Evolutionary conservation across 306 rosid genomes (phyloP), one percentile per base, ranked within the genome.

Genomic region (Rosa multiflora): DNA sequence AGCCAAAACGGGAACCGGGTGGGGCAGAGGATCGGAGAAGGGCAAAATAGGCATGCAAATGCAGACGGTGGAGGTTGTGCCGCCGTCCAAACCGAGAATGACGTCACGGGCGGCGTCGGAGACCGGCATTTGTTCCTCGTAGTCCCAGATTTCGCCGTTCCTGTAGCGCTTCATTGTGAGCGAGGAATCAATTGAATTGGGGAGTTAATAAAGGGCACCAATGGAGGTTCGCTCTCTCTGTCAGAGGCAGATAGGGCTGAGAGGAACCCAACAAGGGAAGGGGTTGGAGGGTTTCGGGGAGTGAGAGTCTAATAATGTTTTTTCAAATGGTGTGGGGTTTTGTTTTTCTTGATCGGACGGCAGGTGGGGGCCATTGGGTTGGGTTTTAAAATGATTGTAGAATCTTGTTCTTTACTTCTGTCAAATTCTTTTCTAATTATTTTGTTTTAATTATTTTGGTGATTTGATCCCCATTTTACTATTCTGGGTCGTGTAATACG

Each of bases 51-150:
- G 91, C 89, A 94, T 88, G 81, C 96, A 94, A 82, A 94, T 88
- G 85, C 98, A 94, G 44, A 92, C 94, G 6, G 97, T 92, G 67
- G 97, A 84, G 32, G 98, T 92, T 6, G 98, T 88, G 5, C 98
- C 98, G 70, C 98, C 97, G 52, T 94, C 98, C 70, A 94, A 63
- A 1, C 98, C 98, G 77, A 94, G 81, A 23, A 94, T 70, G 13
- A 93, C 88, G 82, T 88, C 89, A 32, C 40, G 71, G n/a, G 80
- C 85, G 29, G 74, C 77, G 32, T 32, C 55, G n/a, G 83, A 83
- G 23, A 81, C 81, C 47, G 83, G 76, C 82, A 86, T 80, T 79
- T 89, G 90, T 63, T 80, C 84, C 89, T 94, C 97, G 80, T 88
- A 94, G 42, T 88, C 91, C 98, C 97, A 94, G 21, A 86, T 88